Evolutionary conservation across 139 green algal genomes (phyloP).

Genomic region (Chlorella ohadii): DNA sequence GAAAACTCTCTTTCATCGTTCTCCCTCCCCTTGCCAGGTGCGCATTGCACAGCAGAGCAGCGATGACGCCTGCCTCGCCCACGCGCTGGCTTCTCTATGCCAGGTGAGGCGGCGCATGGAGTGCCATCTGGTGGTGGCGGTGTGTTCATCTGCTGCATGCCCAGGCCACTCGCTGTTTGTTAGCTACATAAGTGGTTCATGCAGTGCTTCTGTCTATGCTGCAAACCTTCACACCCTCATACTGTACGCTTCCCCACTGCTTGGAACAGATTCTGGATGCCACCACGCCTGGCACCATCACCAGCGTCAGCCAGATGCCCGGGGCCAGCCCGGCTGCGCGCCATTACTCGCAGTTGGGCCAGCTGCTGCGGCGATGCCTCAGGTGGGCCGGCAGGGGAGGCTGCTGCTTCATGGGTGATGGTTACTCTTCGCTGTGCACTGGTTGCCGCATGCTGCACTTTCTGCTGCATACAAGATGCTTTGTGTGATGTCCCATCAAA

Average conservation of each 20-base stretch:
- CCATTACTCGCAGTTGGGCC: constrained; percentile 64
- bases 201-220: too few species aligned
- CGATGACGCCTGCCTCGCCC: constrained; percentile 53
- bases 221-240: too few species aligned
- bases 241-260: too few species aligned
- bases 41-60: constrained; percentile 59
- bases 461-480: too few species aligned
- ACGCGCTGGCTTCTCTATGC: constrained; percentile 59
- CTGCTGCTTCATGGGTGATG: neutral
- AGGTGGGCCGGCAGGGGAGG: neutral
- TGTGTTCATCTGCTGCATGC: too few species aligned
- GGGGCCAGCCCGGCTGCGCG: constrained; percentile 26
- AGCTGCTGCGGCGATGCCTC: constrained; percentile 53
- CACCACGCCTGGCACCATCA: constrained; percentile 48
- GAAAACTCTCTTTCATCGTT: too few species aligned
- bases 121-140: too few species aligned
- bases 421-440: too few species aligned
- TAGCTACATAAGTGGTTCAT: too few species aligned
- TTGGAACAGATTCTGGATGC: constrained; percentile 45
- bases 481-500: too few species aligned
- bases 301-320: constrained; percentile 12
- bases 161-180: too few species aligned
- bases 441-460: too few species aligned
- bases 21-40: constrained; percentile 2
- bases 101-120: neutral